Conservation (phyloP, 768 basidiomycete species). For the Postia placenta region DNA sequence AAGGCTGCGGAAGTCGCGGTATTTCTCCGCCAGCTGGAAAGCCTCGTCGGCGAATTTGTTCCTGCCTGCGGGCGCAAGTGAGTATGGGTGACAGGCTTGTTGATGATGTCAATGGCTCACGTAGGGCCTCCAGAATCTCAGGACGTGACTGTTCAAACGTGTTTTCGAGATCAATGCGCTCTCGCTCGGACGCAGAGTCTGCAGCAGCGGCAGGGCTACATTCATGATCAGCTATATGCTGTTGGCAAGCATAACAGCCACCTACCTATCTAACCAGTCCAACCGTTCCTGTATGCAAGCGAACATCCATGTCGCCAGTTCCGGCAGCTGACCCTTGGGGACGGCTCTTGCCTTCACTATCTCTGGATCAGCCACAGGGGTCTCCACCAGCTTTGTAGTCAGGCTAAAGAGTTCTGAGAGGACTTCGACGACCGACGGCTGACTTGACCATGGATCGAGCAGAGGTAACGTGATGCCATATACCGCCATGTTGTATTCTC, state of each 20-base stretch:
- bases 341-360: constrained; percentile 27
- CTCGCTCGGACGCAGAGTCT: constrained; percentile 45
- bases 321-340: constrained; percentile 51
- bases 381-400: constrained; percentile 45
- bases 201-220: constrained; percentile 40
- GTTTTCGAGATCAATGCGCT: constrained; percentile 54
- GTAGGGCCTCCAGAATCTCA: constrained; percentile 71
- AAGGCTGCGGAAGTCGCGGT: constrained; percentile 81
- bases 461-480: constrained; percentile 75
- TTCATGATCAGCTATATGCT: neutral
- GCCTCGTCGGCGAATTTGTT: constrained; percentile 65
- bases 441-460: constrained; percentile 82
- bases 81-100: too few relatives aligned
- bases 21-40: constrained; percentile 79
- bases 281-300: constrained; percentile 62
- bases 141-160: constrained; percentile 70
- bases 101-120: too few relatives aligned
- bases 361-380: constrained; percentile 25
- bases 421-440: constrained; percentile 57
- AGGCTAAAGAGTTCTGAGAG: constrained; percentile 66
- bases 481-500: constrained; percentile 60
- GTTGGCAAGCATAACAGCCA: neutral
- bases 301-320: constrained; percentile 58
- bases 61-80: too few relatives aligned
- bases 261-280: constrained; percentile 56